phyloP scores from a whole-genome alignment of 2,329 filamentous ascomycete genomes.

The Nothophoma quercina region DNA sequence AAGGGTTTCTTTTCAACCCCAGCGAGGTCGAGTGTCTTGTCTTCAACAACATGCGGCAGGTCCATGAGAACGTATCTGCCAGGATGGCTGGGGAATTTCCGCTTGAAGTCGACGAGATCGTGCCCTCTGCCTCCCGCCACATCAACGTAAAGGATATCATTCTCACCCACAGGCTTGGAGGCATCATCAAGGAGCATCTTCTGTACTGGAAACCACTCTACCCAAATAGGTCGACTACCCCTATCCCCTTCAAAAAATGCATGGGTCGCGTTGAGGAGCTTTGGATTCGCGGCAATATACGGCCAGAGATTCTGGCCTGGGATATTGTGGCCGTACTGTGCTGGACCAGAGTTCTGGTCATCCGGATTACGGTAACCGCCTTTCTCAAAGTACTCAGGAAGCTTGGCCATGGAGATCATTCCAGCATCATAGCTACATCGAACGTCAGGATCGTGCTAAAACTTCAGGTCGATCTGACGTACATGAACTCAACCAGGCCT shows the following conservation, averaged over 20 bases:
- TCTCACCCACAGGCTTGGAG: background rate
- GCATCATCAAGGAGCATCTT: conserved; percentile 7
- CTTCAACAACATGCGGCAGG: background rate
- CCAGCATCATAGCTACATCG: background rate
- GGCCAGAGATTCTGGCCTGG: background rate
- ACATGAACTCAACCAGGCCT: conserved; percentile 12
- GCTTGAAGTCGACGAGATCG: conserved; percentile 11
- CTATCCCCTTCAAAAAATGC: conserved; percentile 17
- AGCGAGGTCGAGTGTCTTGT: conserved; percentile 4
- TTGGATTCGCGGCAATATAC: conserved; percentile 1
- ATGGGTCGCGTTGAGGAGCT: conserved; percentile 2
- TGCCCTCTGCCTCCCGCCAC: conserved; percentile 22
- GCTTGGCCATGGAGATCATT: conserved; percentile 12
- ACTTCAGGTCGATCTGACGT: background rate
- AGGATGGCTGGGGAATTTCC: background rate
- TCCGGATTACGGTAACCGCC: conserved; percentile 29
- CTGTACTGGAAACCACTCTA: conserved; percentile 10
- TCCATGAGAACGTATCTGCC: conserved; percentile 7
- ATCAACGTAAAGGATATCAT: conserved; percentile 20
- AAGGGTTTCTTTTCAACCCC: conserved; percentile 4
- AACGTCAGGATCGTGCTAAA: background rate
- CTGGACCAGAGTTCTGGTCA: conserved; percentile 30
- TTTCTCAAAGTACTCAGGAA: conserved; percentile 30
- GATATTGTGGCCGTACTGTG: conserved; percentile 21
- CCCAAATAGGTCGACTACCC: conserved; percentile 5